Base-by-base conservation (phyloP, 306 rosid genomes). In the Dalbergia cochinchinensis region DNA sequence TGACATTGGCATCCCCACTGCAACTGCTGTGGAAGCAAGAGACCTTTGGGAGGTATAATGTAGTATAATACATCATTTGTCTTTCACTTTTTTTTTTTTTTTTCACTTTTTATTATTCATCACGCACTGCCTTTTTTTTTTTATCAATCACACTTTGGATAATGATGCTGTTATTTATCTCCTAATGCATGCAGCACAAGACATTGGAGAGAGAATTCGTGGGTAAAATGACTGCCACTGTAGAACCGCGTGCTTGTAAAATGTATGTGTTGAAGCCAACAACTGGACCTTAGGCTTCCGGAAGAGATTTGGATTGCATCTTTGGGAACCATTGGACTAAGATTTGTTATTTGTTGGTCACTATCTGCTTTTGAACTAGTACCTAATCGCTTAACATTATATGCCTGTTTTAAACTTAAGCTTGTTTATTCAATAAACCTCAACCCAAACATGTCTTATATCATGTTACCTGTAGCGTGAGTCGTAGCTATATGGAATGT, bases 11-110 rank as follows among this genome's bases (percentile, higher is more conserved):
- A 89, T 92, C 67, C 97, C 99, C 3, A 82, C 78, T n/a, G 45
- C 83, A 48, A 89, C 82, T 50, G 77, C 76, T 58, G 94, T 89
- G 59, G 35, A 85, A 89, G 99, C 93, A 11, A 89, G 98, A 87
- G 98, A 95, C 77, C 84, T 95, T 69, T 95, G 99, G 98, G 78
- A 95, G 99, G 98, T 95, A 89, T 11, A 5, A 6, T 4, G 63
- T 12, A 3, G 13, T 61, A 69, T 16, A 6, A 51, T 13, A 0
- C 75, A 50, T 62, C 9, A 26, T 42, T 6, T 42, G 8, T 42
- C 9, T 6, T 42, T 8, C 12, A 7, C 45, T 69, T 8, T 77
- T 20, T 65, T 1, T 26, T 26, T 26, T 1, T 26, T 26, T 1
- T 0, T 26, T 26, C 2, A 26, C 31, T 26, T 26, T 26, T 26